Evolutionary conservation across 2,329 filamentous ascomycete genomes (phyloP).

Genomic region (Sarocladium strictum): DNA sequence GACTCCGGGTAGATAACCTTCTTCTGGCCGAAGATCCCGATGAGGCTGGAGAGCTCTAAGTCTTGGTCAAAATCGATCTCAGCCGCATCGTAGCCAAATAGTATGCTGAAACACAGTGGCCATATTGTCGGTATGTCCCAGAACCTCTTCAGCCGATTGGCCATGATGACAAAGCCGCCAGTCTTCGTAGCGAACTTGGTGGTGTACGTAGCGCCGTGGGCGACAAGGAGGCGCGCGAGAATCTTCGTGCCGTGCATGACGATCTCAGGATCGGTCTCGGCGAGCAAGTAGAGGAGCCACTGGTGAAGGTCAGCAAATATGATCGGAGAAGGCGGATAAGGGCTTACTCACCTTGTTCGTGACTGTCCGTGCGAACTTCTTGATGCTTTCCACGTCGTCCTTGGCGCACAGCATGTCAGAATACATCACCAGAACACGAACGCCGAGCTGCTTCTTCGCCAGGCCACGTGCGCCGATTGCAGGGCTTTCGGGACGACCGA

Average conservation of each 20-base stretch:
- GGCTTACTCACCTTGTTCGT: conserved; percentile 71
- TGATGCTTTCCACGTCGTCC: conserved; percentile 61
- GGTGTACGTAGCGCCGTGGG: conserved; percentile 75
- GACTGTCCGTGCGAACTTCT: conserved; percentile 87
- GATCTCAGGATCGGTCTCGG: conserved; percentile 78
- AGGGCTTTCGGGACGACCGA: conserved; percentile 22
- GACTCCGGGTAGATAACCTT: conserved; percentile 72
- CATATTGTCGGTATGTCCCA: conserved; percentile 83
- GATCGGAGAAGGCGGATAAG: neutral
- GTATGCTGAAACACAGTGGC: conserved; percentile 80
- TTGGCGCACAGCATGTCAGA: conserved; percentile 71
- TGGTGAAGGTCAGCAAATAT: conserved; percentile 27
- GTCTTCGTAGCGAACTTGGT: conserved; percentile 79
- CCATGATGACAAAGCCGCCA: conserved; percentile 83
- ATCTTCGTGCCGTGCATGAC: conserved; percentile 78
- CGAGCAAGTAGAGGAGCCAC: conserved; percentile 89
- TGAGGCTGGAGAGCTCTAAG: conserved; percentile 68
- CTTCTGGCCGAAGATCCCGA: conserved; percentile 65
- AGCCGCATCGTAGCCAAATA: conserved; percentile 79
- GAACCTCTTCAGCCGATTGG: conserved; percentile 73
- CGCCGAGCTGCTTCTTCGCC: conserved; percentile 66
- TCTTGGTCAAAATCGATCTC: conserved; percentile 66
- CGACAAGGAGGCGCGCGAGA: conserved; percentile 73
- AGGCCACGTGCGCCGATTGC: conserved; percentile 30
- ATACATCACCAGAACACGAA: conserved; percentile 71